Evolutionary conservation across 305 asterid genomes (phyloP), one percentile per base, ranked within the genome.

Genomic region (Fraxinus angustifolia): DNA sequence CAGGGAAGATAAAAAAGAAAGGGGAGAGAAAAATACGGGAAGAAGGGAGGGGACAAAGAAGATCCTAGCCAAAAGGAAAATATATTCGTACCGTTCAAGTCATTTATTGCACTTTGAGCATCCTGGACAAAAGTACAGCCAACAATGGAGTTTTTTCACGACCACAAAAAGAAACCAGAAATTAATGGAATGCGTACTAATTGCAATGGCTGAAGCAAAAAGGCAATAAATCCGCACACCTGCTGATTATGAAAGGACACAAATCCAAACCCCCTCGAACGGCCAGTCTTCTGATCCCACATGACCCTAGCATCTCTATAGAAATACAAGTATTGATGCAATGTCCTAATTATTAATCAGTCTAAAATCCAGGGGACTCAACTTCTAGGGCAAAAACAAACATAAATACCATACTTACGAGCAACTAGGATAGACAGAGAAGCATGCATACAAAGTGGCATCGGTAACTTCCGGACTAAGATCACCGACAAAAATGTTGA

Each of bases 251-350:
- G 94, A 83, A 92, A 94, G 83, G 96, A 93, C 82, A 93, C 97
- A 84, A 94, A 94, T 38, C 98, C 98, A 77, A 89, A 94, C n/a
- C 98, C 98, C 90, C 98, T 93, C 56, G 98, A 94, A 74, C 97
- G 97, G 65, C 97, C 97, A 82, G 97, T 91, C 87, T 92, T 93
- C 89, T 91, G 98, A 85, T 94, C 98, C 98, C 98, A 94, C 97
- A 94, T 93, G 70, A 94, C 98, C 89, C 93, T 91, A 50, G 97
- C 98, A 88, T 93, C 97, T 82, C 98, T 94, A 87, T 82, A 88
- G 75, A 31, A 77, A 72, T 70, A 42, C 6, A 83, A 50, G 33
- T 17, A 60, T 26, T 60, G 58, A 21, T 2, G 8, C 30, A 71
- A 58, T 76, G 82, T 60, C 31, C 3, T 2, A 38, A 48, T 31